Evolutionary conservation across 768 basidiomycete species (phyloP).

Genomic region (Flagelloscypha sp.): DNA sequence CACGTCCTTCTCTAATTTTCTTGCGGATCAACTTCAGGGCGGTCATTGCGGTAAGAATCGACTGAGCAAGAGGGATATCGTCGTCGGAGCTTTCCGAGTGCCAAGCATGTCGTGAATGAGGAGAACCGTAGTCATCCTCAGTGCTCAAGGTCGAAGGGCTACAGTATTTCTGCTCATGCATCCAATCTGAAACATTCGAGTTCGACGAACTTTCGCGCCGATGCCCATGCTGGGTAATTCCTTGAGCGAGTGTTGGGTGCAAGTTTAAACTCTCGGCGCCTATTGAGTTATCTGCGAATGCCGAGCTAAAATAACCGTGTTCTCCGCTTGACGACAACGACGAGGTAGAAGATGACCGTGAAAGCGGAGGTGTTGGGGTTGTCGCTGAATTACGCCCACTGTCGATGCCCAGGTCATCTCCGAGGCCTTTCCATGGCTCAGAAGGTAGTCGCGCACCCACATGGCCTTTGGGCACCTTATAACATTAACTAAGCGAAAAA

Average conservation of each 20-base stretch:
- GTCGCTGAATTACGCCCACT: not conserved
- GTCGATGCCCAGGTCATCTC: not conserved
- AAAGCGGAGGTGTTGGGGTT: not conserved
- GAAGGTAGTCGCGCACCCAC: constrained; percentile 45
- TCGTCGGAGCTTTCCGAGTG: constrained; percentile 45
- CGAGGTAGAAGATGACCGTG: constrained; percentile 1
- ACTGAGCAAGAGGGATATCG: constrained; percentile 75
- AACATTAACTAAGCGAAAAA: constrained; percentile 4
- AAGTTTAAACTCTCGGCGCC: not conserved
- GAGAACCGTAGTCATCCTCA: constrained; percentile 25
- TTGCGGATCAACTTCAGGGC: constrained; percentile 76
- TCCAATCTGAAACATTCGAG: no score
- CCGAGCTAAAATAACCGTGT: no score
- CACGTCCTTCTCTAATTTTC: constrained; percentile 54
- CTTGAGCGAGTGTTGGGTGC: not conserved
- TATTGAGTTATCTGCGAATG: no score
- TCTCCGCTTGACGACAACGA: no score
- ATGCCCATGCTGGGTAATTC: no score
- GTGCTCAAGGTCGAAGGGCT: constrained; percentile 6
- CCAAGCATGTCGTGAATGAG: constrained; percentile 14
- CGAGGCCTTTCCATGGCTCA: constrained; percentile 43
- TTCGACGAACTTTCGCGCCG: no score
- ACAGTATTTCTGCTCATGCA: no score
- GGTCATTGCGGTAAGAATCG: constrained; percentile 73
- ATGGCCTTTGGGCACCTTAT: constrained; percentile 42